Conservation (phyloP, 2,329 filamentous ascomycete genomes). For the Cordyceps cateniannulata region DNA sequence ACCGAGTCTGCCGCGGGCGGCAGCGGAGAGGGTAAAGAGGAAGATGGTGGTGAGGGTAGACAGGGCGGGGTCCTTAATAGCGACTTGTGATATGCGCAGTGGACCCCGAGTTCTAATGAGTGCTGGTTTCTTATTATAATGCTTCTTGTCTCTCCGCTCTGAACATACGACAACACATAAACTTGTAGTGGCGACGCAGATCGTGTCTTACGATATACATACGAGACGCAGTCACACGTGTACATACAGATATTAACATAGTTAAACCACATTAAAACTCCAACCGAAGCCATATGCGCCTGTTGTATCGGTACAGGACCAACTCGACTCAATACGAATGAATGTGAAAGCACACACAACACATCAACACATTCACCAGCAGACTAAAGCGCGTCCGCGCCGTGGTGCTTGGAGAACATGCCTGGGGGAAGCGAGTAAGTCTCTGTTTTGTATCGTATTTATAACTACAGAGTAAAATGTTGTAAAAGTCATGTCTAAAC, state of each 20-base stretch:
- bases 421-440: not conserved
- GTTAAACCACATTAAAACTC: not conserved
- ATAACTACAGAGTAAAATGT: not conserved
- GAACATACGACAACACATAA: not conserved
- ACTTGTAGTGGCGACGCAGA: not conserved
- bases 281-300: not conserved
- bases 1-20: slow-evolving; percentile 50
- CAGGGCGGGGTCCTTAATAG: not conserved
- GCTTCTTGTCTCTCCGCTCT: not conserved
- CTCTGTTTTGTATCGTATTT: too few species aligned
- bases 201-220: not conserved
- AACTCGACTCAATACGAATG: not conserved
- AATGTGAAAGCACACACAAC: too few species aligned
- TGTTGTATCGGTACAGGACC: not conserved
- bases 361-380: too few species aligned
- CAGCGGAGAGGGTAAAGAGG: not conserved
- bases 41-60: not conserved
- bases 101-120: too few species aligned
- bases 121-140: too few species aligned
- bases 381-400: too few species aligned
- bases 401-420: not conserved
- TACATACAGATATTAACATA: not conserved
- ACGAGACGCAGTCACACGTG: not conserved
- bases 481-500: not conserved
- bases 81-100: not conserved